These are phyloP conservation scores for Plenodomus lindquistii DNA, from an alignment of 2,329 filamentous ascomycete species.

Conservation along the genomic window DNA sequence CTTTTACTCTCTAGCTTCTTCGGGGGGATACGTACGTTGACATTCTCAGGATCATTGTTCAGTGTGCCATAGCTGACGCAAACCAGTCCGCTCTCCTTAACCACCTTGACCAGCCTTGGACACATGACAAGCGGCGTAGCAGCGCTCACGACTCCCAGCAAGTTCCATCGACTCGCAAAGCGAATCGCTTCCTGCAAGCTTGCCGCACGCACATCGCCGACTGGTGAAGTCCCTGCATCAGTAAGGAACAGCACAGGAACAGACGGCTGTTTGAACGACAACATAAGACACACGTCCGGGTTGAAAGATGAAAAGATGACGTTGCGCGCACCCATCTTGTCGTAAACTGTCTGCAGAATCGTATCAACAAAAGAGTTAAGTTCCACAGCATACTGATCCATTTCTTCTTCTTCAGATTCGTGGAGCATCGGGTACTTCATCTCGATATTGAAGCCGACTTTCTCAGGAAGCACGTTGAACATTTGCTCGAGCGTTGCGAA, in stretches of 20 bases:
- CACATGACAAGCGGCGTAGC: conserved; percentile 87
- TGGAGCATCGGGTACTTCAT: conserved; percentile 99
- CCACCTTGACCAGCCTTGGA: conserved; percentile 84
- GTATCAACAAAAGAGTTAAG: conserved; percentile 97
- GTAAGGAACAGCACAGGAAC: conserved; percentile 95
- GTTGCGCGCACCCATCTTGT: conserved; percentile 78
- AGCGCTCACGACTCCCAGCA: conserved; percentile 88
- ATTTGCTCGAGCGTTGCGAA: conserved; percentile 95
- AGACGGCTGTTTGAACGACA: conserved; percentile 96
- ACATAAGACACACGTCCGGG: conserved; percentile 89
- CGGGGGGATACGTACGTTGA: conserved; percentile 65
- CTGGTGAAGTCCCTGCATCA: conserved; percentile 78
- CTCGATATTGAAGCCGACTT: conserved; percentile 96
- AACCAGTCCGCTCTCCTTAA: conserved; percentile 91
- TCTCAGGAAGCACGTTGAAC: conserved; percentile 79
- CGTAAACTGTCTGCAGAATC: conserved; percentile 86
- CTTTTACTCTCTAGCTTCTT: neutral
- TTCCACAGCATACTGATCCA: conserved; percentile 95
- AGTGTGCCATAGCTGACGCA: conserved; percentile 91
- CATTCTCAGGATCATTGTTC: conserved; percentile 86
- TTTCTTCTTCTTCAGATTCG: conserved; percentile 91
- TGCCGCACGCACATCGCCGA: conserved; percentile 86
- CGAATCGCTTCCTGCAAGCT: conserved; percentile 94
- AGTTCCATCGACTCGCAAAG: conserved; percentile 92
- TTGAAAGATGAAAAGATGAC: conserved; percentile 98